Evolutionary conservation across 116 monocot genomes (phyloP), one percentile per base, ranked within the genome.

Genomic region (Iris pallida): DNA sequence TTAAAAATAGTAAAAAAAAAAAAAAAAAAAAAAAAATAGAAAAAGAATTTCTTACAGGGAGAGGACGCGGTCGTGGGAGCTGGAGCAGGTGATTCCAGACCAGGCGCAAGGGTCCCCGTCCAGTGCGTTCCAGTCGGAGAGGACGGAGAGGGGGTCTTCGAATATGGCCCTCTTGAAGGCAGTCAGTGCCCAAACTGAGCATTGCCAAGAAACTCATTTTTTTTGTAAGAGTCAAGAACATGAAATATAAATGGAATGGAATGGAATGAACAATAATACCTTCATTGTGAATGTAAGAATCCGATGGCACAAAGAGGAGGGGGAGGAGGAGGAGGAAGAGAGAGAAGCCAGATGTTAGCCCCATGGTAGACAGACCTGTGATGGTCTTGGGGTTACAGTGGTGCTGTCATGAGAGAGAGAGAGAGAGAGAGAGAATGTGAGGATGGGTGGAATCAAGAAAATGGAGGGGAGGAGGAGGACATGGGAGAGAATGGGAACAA

Each of bases 81-180:
- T 56, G 4, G 80, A 88, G 82, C 95, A 95, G 64, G 62, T 56
- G 47, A 95, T 84, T 9, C 91, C 95, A 54, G 62, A 71, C 98
- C 98, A 98, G 40, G 20, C 64, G 75, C 98, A 98, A 44, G 93
- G 90, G 73, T 88, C 78, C 20, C 46, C 60, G 51, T 64, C 68
- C 0, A 52, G 14, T 5, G 61, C 46, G 63, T 76, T 73, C 95
- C 98, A 98, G 65, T 90, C 86, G 3, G 90, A 83, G 4, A 93
- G 70, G 66, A 82, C 76, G 0, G 85, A 78, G 6, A 57, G 68
- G 8, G 98, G 93, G 69, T 93, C 93, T 56, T 98, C 93, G 63
- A 75, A 65, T 63, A 92, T 83, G 5, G 75, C 85, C 49, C 76
- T 66, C 82, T 90, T 98, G 70, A 93, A 82, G 9, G 79, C 80